Conservation (phyloP, 345 rosid genomes). For the Abelmoschus esculentus region DNA sequence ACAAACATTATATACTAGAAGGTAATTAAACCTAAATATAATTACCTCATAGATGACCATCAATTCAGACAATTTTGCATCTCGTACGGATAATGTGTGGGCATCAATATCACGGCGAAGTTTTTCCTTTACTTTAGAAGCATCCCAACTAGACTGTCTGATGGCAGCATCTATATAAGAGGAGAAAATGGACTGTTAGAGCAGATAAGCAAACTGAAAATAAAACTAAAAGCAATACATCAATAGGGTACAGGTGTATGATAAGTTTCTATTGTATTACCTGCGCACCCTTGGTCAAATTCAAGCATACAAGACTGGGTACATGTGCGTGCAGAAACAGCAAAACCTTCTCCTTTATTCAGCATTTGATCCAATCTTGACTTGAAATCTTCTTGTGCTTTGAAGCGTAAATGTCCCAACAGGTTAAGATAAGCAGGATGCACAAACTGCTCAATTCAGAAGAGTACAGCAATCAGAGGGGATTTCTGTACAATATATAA, state of each 20-base stretch:
- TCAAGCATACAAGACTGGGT: constrained; percentile 42
- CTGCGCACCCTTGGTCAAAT: constrained; percentile 61
- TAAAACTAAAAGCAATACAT: background rate
- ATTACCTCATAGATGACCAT: constrained; percentile 44
- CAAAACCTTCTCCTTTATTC: constrained; percentile 51
- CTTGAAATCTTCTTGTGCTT: constrained; percentile 48
- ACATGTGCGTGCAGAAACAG: constrained; percentile 46
- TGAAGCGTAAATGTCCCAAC: constrained; percentile 52
- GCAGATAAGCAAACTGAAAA: constrained; percentile 1
- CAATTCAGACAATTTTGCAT: constrained; percentile 50
- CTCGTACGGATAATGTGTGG: constrained; percentile 35
- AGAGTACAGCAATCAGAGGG: background rate
- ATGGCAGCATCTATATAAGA: constrained; percentile 50
- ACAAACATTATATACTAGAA: background rate
- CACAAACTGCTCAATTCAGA: constrained; percentile 36
- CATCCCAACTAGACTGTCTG: constrained; percentile 54
- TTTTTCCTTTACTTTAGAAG: constrained; percentile 52
- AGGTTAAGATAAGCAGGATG: constrained; percentile 42
- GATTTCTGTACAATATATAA: background rate
- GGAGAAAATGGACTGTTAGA: constrained; percentile 2
- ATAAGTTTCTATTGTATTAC: constrained; percentile 19
- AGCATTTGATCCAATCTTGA: constrained; percentile 40
- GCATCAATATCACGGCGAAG: constrained; percentile 52
- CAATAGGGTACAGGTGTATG: too few relatives aligned
- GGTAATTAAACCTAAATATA: background rate